phyloP scores from a whole-genome alignment of 2,329 filamentous ascomycete species.

The Colletotrichum sp. region DNA sequence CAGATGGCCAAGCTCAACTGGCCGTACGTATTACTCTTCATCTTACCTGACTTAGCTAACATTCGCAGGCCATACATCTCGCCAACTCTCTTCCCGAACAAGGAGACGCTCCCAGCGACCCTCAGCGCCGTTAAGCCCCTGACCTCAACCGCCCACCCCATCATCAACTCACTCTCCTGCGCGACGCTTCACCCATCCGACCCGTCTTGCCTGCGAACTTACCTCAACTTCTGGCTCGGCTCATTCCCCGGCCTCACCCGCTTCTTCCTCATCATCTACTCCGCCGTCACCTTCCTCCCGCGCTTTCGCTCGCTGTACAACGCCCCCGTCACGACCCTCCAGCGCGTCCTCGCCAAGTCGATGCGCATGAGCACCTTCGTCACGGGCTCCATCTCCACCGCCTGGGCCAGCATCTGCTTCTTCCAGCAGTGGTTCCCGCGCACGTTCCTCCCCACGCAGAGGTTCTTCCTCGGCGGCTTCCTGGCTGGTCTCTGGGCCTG shows the following conservation, averaged over 20 bases:
- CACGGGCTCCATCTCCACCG: constrained; percentile 82
- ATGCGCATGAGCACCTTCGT: constrained; percentile 79
- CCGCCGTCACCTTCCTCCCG: constrained; percentile 69
- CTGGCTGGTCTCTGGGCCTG: constrained; percentile 86
- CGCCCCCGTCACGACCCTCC: constrained; percentile 70
- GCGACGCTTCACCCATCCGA: constrained; percentile 87
- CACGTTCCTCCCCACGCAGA: constrained; percentile 76
- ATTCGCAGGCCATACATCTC: constrained; percentile 72
- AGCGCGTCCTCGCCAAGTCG: constrained; percentile 69
- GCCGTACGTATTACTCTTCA: constrained; percentile 66
- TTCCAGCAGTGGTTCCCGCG: constrained; percentile 82
- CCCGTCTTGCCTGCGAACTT: constrained; percentile 86
- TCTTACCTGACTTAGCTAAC: constrained; percentile 17
- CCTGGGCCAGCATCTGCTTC: constrained; percentile 89
- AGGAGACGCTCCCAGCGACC: constrained; percentile 68
- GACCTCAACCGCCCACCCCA: constrained; percentile 83
- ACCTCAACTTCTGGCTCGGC: constrained; percentile 84
- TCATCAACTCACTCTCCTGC: constrained; percentile 85
- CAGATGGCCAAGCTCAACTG: constrained; percentile 82
- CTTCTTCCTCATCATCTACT: constrained; percentile 78
- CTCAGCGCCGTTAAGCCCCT: constrained; percentile 77
- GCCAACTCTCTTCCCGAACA: constrained; percentile 83
- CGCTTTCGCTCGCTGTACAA: constrained; percentile 72
- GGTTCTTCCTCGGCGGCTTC: constrained; percentile 90
- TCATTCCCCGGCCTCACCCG: constrained; percentile 81